Conservation (phyloP, 164 flowering plant species). For the Liriodendron chinense region DNA sequence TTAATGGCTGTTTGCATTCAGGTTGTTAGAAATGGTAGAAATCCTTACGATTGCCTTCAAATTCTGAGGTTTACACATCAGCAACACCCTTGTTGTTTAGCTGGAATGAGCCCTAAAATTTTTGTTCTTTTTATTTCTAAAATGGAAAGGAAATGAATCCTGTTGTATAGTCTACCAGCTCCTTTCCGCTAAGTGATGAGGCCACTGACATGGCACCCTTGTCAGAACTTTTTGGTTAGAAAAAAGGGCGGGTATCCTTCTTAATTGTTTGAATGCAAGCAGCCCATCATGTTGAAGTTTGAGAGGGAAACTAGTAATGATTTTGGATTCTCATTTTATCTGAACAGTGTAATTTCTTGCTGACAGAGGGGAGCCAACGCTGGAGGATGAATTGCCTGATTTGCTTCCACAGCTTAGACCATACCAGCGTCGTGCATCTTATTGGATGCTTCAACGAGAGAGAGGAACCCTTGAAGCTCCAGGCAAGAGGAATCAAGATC, state of each 20-base stretch:
- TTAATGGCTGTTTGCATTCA: too few relatives aligned
- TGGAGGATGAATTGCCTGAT: slow-evolving; percentile 65
- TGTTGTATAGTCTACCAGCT: background rate
- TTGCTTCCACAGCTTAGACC: slow-evolving; percentile 86
- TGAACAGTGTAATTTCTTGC: slow-evolving; percentile 1
- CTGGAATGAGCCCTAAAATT: background rate
- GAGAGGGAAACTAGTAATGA: background rate
- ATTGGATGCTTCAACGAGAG: slow-evolving; percentile 93
- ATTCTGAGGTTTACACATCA: too few relatives aligned
- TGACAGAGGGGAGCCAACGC: slow-evolving; percentile 60
- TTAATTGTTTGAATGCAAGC: background rate
- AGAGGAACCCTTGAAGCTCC: slow-evolving; percentile 27
- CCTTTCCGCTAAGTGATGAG: background rate
- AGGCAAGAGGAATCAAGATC: slow-evolving; percentile 23
- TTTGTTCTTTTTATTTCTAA: background rate
- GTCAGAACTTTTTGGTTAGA: too few relatives aligned
- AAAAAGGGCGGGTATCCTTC: background rate
- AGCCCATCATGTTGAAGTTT: background rate
- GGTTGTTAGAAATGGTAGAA: too few relatives aligned
- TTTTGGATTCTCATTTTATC: background rate
- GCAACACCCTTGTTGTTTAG: background rate
- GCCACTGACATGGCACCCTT: background rate
- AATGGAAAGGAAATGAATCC: background rate
- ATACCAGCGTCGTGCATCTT: slow-evolving; percentile 92
- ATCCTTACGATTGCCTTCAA: too few relatives aligned